Percentiles rank a stretch among this genome's conserved stretches.
Conservation (phyloP, 129 eudicot species). For the Gnaphalium uliginosum region DNA sequence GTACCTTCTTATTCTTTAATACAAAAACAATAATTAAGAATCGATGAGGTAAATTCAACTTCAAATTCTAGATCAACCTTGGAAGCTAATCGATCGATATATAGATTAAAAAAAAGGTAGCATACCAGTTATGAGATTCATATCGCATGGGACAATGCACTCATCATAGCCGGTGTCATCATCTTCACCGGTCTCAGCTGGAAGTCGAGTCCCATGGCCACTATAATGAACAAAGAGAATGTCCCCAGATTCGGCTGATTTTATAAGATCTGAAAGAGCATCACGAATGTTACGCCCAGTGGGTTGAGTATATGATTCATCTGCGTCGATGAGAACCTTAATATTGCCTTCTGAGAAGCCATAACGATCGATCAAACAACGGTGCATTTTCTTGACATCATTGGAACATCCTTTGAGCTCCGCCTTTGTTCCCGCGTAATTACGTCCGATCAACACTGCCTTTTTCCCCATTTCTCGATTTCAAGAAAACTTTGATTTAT, state of each 20-base stretch:
- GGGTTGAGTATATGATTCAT: slow-evolving; percentile 62
- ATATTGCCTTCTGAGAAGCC: slow-evolving; percentile 68
- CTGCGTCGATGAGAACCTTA: slow-evolving; percentile 63
- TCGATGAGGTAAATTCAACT: no score
- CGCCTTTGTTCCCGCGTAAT: slow-evolving; percentile 79
- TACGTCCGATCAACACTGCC: slow-evolving; percentile 82
- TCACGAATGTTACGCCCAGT: slow-evolving; percentile 70
- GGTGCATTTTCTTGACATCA: slow-evolving; percentile 67
- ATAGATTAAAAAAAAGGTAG: not conserved
- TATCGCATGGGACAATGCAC: slow-evolving; percentile 89
- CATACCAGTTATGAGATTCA: slow-evolving; percentile 88
- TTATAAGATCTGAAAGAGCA: slow-evolving; percentile 57
- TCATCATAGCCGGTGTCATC: slow-evolving; percentile 95
- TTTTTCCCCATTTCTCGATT: slow-evolving; percentile 51
- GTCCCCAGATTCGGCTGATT: slow-evolving; percentile 62
- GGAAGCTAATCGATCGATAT: not conserved
- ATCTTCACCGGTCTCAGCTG: slow-evolving; percentile 84
- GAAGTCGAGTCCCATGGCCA: slow-evolving; percentile 90
- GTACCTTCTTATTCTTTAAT: no score
- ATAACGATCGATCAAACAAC: slow-evolving; percentile 59
- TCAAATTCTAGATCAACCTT: no score
- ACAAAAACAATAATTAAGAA: no score
- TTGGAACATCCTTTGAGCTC: slow-evolving; percentile 85
- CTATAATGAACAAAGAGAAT: slow-evolving; percentile 79
- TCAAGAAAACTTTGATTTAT: not conserved